A percentile compares a stretch with the other conserved stretches of the same genome.
phyloP scores from a whole-genome alignment of 768 basidiomycete genomes.

The Boletus rubescentipes region DNA sequence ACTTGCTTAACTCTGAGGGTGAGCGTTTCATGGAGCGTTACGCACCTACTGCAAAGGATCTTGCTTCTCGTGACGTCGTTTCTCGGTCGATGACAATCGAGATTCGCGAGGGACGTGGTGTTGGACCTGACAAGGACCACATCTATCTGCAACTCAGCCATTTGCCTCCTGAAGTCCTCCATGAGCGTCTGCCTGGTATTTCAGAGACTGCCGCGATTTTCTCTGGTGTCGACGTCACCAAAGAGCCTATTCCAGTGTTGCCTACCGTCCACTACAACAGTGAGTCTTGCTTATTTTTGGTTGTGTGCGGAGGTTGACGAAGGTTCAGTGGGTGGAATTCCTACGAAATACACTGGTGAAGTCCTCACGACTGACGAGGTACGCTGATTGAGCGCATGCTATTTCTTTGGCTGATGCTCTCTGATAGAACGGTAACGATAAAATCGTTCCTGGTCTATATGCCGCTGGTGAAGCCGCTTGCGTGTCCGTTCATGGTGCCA shows the following conservation, averaged over 20 bases:
- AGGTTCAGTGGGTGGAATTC: constrained; percentile 93
- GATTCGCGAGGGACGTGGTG: constrained; percentile 97
- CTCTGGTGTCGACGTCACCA: constrained; percentile 98
- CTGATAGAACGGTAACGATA: constrained; percentile 76
- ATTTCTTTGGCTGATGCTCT: background rate
- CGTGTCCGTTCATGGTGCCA: constrained; percentile 98
- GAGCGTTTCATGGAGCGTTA: constrained; percentile 99
- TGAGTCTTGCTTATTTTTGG: constrained; percentile 41
- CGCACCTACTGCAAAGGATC: constrained; percentile 98
- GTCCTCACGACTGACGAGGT: constrained; percentile 82
- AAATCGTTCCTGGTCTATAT: constrained; percentile 93
- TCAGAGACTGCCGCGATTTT: constrained; percentile 99
- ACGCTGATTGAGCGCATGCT: constrained; percentile 1
- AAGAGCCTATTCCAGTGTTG: constrained; percentile 98
- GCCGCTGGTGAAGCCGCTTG: constrained; percentile 99
- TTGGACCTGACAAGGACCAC: constrained; percentile 98
- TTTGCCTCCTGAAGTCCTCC: constrained; percentile 91
- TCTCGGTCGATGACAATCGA: constrained; percentile 99
- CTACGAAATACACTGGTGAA: constrained; percentile 97
- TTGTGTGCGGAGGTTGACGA: constrained; percentile 12
- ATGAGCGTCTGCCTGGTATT: constrained; percentile 97
- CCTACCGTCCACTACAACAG: constrained; percentile 99
- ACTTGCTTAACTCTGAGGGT: constrained; percentile 96
- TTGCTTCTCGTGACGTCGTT: constrained; percentile 98
- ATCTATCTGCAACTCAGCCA: constrained; percentile 96